Percentiles rank a stretch among this genome's conserved stretches.
Evolutionary conservation across 768 basidiomycete genomes (phyloP).

Genomic region (Neoboletus brunneissimus): DNA sequence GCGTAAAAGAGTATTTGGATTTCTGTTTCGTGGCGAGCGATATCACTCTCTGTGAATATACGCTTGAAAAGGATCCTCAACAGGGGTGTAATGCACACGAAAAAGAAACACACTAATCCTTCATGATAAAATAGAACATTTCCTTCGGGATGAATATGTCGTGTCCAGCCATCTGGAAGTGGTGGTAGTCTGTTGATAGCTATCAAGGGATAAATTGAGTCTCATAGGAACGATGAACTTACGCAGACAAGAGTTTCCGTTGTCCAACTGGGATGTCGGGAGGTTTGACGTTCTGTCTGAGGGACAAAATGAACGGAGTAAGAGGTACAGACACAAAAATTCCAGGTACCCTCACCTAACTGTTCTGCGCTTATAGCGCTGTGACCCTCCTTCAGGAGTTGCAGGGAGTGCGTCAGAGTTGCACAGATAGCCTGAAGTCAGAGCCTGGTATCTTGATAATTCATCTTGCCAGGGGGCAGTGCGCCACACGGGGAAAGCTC

Average conservation of each 20-base stretch:
- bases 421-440: too few relatives aligned
- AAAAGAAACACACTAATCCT: neutral
- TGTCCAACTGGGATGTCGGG: constrained; percentile 5
- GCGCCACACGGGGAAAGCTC: too few relatives aligned
- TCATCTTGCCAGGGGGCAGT: too few relatives aligned
- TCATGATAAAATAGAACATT: constrained; percentile 3
- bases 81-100: neutral
- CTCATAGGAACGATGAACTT: neutral
- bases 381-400: too few relatives aligned
- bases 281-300: neutral
- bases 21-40: too few relatives aligned
- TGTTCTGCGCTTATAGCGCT: neutral
- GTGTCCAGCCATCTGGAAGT: neutral
- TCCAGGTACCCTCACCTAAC: neutral
- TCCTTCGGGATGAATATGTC: constrained; percentile 16
- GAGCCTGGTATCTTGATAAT: too few relatives aligned
- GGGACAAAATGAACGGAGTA: neutral
- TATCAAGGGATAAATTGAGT: neutral
- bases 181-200: neutral
- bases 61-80: constrained; percentile 6
- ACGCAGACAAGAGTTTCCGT: constrained; percentile 5
- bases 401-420: too few relatives aligned
- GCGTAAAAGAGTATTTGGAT: too few relatives aligned
- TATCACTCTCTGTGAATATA: constrained; percentile 10
- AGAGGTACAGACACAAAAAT: neutral